Percentiles rank a stretch among this genome's conserved stretches.
Evolutionary conservation across 108 stramenopile genomes (phyloP).

Genomic region (Mediolabrus comicus): DNA sequence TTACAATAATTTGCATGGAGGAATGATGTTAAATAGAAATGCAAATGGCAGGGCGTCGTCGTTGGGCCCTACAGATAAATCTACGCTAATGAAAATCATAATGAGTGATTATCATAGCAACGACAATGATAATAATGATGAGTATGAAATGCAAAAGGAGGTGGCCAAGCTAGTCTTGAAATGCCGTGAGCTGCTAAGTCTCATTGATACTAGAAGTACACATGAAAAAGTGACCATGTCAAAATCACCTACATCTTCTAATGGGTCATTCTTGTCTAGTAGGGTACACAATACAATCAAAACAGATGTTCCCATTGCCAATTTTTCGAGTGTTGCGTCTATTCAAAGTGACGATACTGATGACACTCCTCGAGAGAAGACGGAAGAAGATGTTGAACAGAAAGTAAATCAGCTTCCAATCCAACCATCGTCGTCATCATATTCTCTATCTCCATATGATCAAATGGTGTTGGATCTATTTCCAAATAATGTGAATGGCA

Average conservation of each 20-base stretch:
- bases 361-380: background rate
- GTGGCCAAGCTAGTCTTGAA: conserved; percentile 59
- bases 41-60: conserved; percentile 18
- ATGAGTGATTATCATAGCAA: background rate
- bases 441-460: conserved; percentile 26
- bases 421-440: background rate
- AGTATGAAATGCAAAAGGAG: conserved; percentile 15
- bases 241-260: background rate
- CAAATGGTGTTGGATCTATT: conserved; percentile 31
- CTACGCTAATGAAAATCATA: conserved; percentile 24
- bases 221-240: background rate
- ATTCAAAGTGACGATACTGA: background rate
- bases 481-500: background rate
- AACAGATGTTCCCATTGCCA: conserved; percentile 1
- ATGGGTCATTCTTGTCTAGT: background rate
- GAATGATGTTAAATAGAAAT: conserved; percentile 13
- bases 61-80: conserved; percentile 31
- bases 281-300: background rate
- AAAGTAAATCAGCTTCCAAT: background rate
- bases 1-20: conserved; percentile 26
- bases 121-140: background rate
- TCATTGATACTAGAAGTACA: background rate
- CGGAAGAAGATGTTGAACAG: background rate
- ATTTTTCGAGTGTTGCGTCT: conserved; percentile 27
- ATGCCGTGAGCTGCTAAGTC: conserved; percentile 44